A percentile compares a stretch with the other conserved stretches of the same genome.
Evolutionary conservation across 768 basidiomycete genomes (phyloP).

Genomic region (Leccinum truebloodii): DNA sequence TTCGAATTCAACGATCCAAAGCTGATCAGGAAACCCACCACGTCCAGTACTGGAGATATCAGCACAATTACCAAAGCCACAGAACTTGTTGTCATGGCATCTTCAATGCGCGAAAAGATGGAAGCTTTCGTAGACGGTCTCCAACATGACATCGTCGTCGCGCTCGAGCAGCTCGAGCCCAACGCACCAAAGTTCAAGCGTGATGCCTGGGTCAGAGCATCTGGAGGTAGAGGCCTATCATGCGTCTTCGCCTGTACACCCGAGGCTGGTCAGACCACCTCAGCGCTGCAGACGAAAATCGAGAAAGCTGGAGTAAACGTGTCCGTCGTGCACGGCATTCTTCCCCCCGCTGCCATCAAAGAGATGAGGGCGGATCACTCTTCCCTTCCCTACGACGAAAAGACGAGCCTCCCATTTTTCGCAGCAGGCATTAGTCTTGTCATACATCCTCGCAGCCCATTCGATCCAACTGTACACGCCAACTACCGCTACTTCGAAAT

Average conservation of each 20-base stretch:
- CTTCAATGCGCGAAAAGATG: conserved; percentile 72
- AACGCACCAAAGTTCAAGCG: conserved; percentile 70
- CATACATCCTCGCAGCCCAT: conserved; percentile 91
- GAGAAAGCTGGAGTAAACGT: conserved; percentile 98
- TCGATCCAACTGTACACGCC: conserved; percentile 91
- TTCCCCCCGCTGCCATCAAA: conserved; percentile 86
- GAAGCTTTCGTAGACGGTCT: conserved; percentile 74
- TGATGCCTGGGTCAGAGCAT: conserved; percentile 73
- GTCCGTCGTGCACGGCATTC: conserved; percentile 82
- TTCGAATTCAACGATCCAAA: background rate
- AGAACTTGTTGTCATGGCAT: conserved; percentile 11
- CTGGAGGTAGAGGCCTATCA: conserved; percentile 73
- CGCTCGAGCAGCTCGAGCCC: conserved; percentile 80
- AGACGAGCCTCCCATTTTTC: conserved; percentile 82
- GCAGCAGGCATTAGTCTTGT: conserved; percentile 92
- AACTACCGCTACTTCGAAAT: conserved; percentile 99
- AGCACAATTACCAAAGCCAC: too few relatives aligned
- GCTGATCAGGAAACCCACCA: background rate
- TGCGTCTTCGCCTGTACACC: conserved; percentile 71
- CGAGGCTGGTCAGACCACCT: conserved; percentile 32
- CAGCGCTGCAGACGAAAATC: conserved; percentile 52
- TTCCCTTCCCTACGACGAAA: conserved; percentile 62
- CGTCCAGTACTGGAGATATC: too few relatives aligned
- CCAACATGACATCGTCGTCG: conserved; percentile 76
- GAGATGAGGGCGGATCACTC: conserved; percentile 95